Base-by-base conservation (phyloP, 495 filamentous ascomycete genomes). In the Hypoxylon subgilvum region DNA sequence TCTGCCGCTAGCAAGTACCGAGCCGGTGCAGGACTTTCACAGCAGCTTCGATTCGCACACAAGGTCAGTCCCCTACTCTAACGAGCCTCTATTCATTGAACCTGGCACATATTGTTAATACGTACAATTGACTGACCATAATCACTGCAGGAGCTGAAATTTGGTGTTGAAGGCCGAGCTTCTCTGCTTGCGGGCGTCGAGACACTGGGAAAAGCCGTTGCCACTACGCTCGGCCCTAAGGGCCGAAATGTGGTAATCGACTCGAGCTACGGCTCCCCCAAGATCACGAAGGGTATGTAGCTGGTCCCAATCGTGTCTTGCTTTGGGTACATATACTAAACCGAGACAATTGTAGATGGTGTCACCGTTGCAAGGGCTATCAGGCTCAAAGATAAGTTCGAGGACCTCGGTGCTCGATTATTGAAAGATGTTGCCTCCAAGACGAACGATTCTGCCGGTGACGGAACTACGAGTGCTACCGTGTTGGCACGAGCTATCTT, bases 351-450 rank as follows among this genome's bases (percentile, higher is more conserved):
- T 51, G 21, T 52, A 96, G 92, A 96, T 76, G 92, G 92, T 87
- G 92, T 96, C 28, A 96, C 89, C 61, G 92, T 96, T 68, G 92
- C 92, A 65, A 89, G 86, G 78, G 92, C 92, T 50, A 90, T 98
- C 66, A 85, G 84, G 59, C 84, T 98, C 40, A 86, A 98, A 83
- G 94, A 98, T 82, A 98, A 98, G 76, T 98, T 96, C 77, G 95
- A 98, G 80, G 97, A 98, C 81, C 89, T 98, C 64, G 94, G 94
- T 76, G 95, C 95, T 62, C 88, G 89, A 68, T 85, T 98, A 52
- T 84, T 98, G 63, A 92, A 97, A 81, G 94, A 97, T 74, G 94
- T 98, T 54, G 95, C 94, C 66, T 95, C 90, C 68, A 98, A 98
- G 86, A 98, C 94, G 61, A 98, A 98, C 82, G 94, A 98, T 79